phyloP scores from a whole-genome alignment of 345 rosid genomes.

The Salix koriyanagi region DNA sequence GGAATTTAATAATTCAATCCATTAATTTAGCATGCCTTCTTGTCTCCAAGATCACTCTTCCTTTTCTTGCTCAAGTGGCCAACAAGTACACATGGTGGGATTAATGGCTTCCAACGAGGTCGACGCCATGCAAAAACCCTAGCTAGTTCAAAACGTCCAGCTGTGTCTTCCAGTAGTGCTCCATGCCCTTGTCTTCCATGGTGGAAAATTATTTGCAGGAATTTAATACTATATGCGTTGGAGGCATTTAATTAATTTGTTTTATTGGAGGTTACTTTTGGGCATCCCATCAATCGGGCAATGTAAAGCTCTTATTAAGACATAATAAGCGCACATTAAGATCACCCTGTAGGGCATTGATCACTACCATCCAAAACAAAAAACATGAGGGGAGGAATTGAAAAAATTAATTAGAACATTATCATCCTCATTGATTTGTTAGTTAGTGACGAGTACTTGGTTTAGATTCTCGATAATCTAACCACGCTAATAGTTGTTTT shows the following conservation, averaged over 20 bases:
- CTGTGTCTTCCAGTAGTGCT: conserved; percentile 6
- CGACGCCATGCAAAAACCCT: conserved; percentile 28
- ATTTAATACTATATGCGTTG: too few species aligned
- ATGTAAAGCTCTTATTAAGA: conserved; percentile 5
- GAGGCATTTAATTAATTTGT: conserved; percentile 8
- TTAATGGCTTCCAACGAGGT: conserved; percentile 34
- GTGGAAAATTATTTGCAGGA: background rate
- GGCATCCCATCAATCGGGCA: conserved; percentile 18
- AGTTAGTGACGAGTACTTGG: too few species aligned
- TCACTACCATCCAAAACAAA: conserved; percentile 17
- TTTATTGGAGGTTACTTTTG: conserved; percentile 8
- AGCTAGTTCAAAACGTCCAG: conserved; percentile 22
- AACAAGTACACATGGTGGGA: conserved; percentile 53
- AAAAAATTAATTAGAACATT: background rate
- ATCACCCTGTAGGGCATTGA: conserved; percentile 16
- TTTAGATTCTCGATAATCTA: too few species aligned
- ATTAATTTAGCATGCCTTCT: conserved; percentile 27
- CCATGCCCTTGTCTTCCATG: background rate
- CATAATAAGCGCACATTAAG: conserved; percentile 18
- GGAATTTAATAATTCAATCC: conserved; percentile 15
- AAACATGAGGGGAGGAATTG: background rate
- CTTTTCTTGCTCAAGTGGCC: conserved; percentile 46
- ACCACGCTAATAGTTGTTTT: too few species aligned
- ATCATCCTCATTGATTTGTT: background rate
- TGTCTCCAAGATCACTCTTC: conserved; percentile 30